Percentiles rank a stretch among this genome's conserved stretches.
Evolutionary conservation across 208 protist species (phyloP).

Genomic region (Crithidia fasciculata): DNA sequence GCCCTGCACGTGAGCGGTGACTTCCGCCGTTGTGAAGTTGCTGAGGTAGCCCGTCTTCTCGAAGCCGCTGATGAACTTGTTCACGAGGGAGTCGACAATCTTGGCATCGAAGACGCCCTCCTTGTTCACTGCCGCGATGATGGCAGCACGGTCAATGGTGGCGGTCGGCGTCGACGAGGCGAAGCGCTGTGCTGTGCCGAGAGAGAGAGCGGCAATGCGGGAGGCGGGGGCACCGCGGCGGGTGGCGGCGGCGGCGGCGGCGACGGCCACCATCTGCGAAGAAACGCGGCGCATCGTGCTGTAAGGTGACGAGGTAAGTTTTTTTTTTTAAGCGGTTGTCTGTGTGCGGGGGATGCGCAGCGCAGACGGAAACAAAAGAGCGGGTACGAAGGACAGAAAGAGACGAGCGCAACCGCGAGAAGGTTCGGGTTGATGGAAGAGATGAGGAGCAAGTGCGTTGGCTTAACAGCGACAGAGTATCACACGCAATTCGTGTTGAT

Average conservation of each 20-base stretch:
- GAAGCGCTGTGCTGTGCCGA: neutral
- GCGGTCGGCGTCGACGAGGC: neutral
- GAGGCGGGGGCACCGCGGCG: neutral
- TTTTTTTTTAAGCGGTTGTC: neutral
- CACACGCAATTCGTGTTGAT: neutral
- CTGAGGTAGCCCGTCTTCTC: conserved; percentile 53
- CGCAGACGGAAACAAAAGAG: conserved; percentile 16
- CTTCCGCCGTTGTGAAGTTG: conserved; percentile 56
- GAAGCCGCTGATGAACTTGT: conserved; percentile 47
- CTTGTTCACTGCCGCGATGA: conserved; percentile 41
- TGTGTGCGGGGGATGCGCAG: neutral
- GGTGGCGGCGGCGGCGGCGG: neutral
- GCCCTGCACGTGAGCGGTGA: conserved; percentile 60
- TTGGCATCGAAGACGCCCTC: conserved; percentile 53
- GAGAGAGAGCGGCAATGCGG: neutral
- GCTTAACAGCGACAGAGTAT: neutral
- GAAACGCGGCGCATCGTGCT: conserved; percentile 46
- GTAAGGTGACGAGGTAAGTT: too few species aligned
- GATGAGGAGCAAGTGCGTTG: neutral
- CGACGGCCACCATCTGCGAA: conserved; percentile 12
- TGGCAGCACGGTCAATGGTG: conserved; percentile 28
- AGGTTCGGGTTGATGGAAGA: neutral
- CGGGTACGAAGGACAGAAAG: conserved; percentile 10
- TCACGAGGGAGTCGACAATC: conserved; percentile 44
- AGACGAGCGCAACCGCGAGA: neutral